Evolutionary conservation across 768 basidiomycete species (phyloP), one percentile per base, ranked within the genome.

Genomic region (Lentinula raphanica): DNA sequence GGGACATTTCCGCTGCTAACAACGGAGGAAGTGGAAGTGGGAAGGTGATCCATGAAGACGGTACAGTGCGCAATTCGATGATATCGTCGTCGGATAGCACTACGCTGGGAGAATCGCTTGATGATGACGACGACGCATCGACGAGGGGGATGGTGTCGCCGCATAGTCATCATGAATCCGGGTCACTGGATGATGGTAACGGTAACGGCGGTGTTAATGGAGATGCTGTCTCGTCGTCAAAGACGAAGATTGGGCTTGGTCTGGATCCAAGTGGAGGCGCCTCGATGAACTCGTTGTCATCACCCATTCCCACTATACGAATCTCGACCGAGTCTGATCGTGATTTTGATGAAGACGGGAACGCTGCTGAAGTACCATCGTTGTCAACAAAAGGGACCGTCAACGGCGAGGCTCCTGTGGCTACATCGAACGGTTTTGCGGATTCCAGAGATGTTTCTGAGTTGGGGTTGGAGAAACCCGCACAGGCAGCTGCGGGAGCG

Each of bases 1-100:
- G 69, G 2, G 92, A 94, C 28, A 76, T 88, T n/a, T 78, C 75
- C 50, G 68, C 61, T n/a, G 63, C 66, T 17, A 50, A 32, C n/a
- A 21, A 86, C 59, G 87, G 88, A n/a, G n/a, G n/a, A n/a, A n/a
- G n/a, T n/a, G n/a, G n/a, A 68, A 86, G 87, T 66, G 86, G 86
- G 7, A 81, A 76, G 2, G 78, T 79, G 45, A 67, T 40, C 13
- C 63, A 66, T 61, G 58, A 44, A 23, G 59, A 42, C n/a, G 59
- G 55, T 13, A 65, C 11, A 53, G 66, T 61, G 28, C 68, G 60
- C 2, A 56, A 61, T 19, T 68, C 67, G 1, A 54, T 49, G 8
- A 54, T 63, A 9, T 62, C 65, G 29, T 62, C 65, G 29, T 66
- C 61, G 17, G 66, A 63, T 42, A 35, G 51, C 21, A 64, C 65